Base-by-base conservation (phyloP, 2,329 filamentous ascomycete genomes). In the Hypomyces perniciosus region DNA sequence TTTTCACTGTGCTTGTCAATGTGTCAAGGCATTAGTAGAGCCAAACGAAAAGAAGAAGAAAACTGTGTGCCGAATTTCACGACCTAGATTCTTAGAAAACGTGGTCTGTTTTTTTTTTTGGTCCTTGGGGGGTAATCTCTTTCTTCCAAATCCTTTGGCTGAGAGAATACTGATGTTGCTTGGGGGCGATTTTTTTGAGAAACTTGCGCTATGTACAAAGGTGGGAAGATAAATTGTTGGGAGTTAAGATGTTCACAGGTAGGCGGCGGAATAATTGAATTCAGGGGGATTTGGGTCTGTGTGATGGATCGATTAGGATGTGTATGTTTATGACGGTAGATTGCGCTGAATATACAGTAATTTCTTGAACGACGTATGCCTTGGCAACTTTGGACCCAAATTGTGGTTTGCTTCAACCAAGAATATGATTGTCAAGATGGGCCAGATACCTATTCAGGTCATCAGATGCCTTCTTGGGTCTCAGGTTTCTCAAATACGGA, bases 1-100 rank as follows among this genome's bases (percentile, higher is more conserved):
- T 85, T 59, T 77, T 90, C 51, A 89, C 83, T 1, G 75, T 93
- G 29, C 87, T 87, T 68, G 79, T 86, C 54, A 86, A 93, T 67
- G 69, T 95, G 26, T 37, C 48, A 13, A 35, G 44, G 27, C 48
- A 42, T 12, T 51, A 46, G 5, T 51, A 51, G 48, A 40, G 20
- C 41, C 30, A 13, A 8, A 8, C 8, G 33, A 35, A 34, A 35
- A 37, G 29, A n/a, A 29, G 42, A 33, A 44, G 78, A 20, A 20
- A 20, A 20, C 20, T 20, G 20, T 20, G 20, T 20, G 20, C 20
- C 20, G 20, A 20, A 20, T 20, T 20, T 20, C 34, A 38, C 2
- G 10, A 38, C 35, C 35, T n/a, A 38, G 35, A 38, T 38, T 38
- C 35, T n/a, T 38, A 38, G 35, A 38, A 38, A 6, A n/a, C 6